Evolutionary conservation across 176 grass and related monocot genomes (phyloP), one percentile per base, ranked within the genome.

Genomic region (Guadua angustifolia): DNA sequence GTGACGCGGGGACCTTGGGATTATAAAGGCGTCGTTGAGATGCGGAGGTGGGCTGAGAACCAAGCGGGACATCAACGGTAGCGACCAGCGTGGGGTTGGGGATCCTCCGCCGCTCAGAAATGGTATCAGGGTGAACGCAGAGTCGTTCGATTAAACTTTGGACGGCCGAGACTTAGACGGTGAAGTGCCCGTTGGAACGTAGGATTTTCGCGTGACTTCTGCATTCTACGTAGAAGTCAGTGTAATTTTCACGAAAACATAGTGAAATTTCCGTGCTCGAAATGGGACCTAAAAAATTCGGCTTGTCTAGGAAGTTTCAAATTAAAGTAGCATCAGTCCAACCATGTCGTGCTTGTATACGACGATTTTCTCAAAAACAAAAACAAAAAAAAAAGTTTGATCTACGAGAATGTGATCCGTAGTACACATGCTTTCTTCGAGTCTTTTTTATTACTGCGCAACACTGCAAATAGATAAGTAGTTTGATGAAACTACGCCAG

Each of bases 11-110:
- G 83, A 29, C 35, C 35, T 44, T 29, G 47, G 60, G 72, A n/a
- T 76, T 85, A 85, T 85, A 59, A 77, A 77, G 73, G 62, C 36
- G 18, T n/a, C 35, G 19, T 14, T 7, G 35, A 38, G 59, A 17
- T 1, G 16, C 9, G 29, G 19, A 0, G 5, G 38, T 8, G 33
- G 7, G 71, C 21, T 22, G 56, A 58, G 9, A 58, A 1, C 10
- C 9, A 9, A 25, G 44, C 44, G 70, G 44, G 74, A 71, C 53
- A 71, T 63, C 40, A 57, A 71, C 57, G 64, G 65, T 8, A 9
- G 47, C 6, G 57, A 8, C 33, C 2, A 3, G 32, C 25, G 17
- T 19, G 67, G 52, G 39, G 9, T 19, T 52, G 52, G 39, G 4
- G 19, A 68, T 71, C 56, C 56, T 46, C 43, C 50, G 15, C 17